These are phyloP conservation scores for Fusarium phyllophilum DNA, from an alignment of 2,329 filamentous ascomycete species.

Conservation along the genomic window DNA sequence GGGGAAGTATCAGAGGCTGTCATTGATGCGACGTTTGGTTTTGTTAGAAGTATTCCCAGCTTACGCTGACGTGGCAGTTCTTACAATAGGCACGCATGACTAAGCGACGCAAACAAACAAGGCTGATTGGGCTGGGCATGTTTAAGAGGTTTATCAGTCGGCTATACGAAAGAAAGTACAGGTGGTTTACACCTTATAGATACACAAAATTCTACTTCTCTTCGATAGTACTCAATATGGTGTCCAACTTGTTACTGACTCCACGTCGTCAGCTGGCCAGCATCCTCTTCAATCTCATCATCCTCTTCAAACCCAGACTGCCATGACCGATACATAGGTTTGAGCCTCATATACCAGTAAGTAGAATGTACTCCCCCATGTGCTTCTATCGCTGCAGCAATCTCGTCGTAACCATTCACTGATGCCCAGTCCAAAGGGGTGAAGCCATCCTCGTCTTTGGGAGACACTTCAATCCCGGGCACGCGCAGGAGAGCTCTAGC, in stretches of 20 bases:
- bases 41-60: accelerated
- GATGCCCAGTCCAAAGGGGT: not conserved
- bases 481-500: not conserved
- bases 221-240: accelerated
- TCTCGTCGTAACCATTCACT: not conserved
- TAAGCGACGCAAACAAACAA: not conserved
- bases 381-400: not conserved
- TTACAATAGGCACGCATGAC: accelerated
- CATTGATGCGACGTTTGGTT: not conserved
- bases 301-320: not conserved
- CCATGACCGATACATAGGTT: not conserved
- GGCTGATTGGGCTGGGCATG: not conserved
- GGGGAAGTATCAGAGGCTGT: not conserved
- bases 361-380: not conserved
- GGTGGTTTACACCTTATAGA: too few relatives aligned
- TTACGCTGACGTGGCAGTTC: not conserved
- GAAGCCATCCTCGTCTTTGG: not conserved
- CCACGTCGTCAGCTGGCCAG: not conserved
- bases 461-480: not conserved
- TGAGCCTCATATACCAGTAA: not conserved
- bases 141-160: too few relatives aligned
- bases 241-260: not conserved
- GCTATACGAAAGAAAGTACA: too few relatives aligned
- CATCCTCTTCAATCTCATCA: not conserved
- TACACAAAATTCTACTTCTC: accelerated